Evolutionary conservation across 2,329 filamentous ascomycete genomes (phyloP).

Genomic region (Pseudogymnoascus sp.): DNA sequence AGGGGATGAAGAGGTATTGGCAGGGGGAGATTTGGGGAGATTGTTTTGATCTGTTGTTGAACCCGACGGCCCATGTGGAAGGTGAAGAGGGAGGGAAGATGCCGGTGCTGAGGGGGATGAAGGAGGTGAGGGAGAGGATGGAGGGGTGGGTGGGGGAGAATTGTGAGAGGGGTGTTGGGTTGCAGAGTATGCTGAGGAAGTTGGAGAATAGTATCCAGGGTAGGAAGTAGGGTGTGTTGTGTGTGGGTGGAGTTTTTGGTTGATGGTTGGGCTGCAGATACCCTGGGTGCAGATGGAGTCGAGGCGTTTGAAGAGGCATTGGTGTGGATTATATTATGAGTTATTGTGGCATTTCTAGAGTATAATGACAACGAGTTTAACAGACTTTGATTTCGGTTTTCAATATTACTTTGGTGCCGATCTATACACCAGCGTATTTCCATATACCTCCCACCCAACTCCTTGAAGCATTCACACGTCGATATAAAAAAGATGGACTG

Average conservation of each 20-base stretch:
- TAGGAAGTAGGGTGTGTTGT: constrained; percentile 14
- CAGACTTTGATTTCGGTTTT: neutral
- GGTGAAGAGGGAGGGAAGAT: constrained; percentile 58
- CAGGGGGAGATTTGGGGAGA: constrained; percentile 83
- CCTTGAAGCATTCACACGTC: neutral
- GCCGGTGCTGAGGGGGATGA: constrained; percentile 67
- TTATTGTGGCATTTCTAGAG: neutral
- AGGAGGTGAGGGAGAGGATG: constrained; percentile 64
- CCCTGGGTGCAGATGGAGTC: neutral
- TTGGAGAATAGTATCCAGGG: constrained; percentile 36
- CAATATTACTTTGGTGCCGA: neutral
- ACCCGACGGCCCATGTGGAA: constrained; percentile 61
- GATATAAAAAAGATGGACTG: neutral
- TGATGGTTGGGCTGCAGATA: neutral
- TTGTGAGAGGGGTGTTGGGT: constrained; percentile 68
- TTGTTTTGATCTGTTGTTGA: constrained; percentile 77
- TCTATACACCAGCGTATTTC: neutral
- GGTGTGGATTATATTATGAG: neutral
- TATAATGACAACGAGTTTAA: neutral
- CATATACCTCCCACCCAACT: neutral
- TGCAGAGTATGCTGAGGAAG: constrained; percentile 62
- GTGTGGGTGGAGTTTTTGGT: neutral
- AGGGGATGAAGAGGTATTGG: constrained; percentile 90
- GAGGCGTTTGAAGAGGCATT: neutral
- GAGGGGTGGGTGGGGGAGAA: constrained; percentile 74